These are phyloP conservation scores for Tetrastigma voinierianum DNA, from an alignment of 164 flowering plant species.

Conservation along the genomic window DNA sequence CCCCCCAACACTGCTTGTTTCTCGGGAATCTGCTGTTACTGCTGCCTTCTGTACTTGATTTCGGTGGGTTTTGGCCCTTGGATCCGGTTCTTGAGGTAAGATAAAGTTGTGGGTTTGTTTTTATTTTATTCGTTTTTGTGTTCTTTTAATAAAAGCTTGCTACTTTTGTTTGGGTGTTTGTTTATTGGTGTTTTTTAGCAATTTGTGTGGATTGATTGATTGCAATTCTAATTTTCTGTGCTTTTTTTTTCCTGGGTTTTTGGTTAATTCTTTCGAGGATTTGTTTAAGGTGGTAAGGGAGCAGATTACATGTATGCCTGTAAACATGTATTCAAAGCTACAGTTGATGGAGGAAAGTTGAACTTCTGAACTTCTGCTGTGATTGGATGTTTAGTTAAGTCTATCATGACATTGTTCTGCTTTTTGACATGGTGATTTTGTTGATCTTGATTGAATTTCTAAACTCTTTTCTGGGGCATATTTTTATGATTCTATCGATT, in stretches of 20 bases:
- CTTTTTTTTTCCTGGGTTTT: not conserved
- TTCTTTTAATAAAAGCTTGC: too few relatives aligned
- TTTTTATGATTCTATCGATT: too few relatives aligned
- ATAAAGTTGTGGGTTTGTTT: not conserved
- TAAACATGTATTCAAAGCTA: too few relatives aligned
- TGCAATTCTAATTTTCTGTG: not conserved
- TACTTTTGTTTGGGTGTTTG: not conserved
- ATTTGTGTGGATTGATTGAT: too few relatives aligned
- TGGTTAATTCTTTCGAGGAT: not conserved
- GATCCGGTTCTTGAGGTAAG: conserved; percentile 16
- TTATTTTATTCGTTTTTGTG: conserved; percentile 2
- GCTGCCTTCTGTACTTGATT: not conserved
- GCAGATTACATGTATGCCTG: not conserved
- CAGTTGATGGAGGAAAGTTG: too few relatives aligned
- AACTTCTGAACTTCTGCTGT: too few relatives aligned
- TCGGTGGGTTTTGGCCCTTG: conserved; percentile 9
- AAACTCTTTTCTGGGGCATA: too few relatives aligned
- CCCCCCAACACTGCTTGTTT: not conserved
- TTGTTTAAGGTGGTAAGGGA: not conserved
- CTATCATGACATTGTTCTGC: too few relatives aligned
- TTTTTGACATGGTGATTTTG: too few relatives aligned
- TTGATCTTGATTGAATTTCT: too few relatives aligned
- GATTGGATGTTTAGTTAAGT: too few relatives aligned
- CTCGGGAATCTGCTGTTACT: not conserved
- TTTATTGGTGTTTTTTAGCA: not conserved